Evolutionary conservation across 257 asterid genomes (phyloP).

Genomic region (Solanum pennellii): DNA sequence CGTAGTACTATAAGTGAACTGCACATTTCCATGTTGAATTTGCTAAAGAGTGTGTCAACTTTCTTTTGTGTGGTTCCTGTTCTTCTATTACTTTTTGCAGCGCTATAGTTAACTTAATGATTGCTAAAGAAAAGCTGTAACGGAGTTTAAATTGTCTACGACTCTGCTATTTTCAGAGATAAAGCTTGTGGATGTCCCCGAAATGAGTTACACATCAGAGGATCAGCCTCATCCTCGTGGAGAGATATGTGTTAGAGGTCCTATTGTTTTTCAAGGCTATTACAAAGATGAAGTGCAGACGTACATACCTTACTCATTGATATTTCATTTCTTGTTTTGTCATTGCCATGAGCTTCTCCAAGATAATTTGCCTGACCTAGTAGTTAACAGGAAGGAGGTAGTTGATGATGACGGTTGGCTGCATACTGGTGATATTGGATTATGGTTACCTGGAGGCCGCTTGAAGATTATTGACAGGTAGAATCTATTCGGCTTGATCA

Average conservation of each 20-base stretch:
- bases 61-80: not conserved
- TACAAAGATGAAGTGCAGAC: conserved; percentile 83
- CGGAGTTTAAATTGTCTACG: not conserved
- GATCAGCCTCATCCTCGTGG: conserved; percentile 98
- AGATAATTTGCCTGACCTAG: conserved; percentile 6
- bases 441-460: conserved; percentile 95
- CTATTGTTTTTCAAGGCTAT: conserved; percentile 74
- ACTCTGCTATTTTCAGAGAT: conserved; percentile 34
- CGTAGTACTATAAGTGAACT: not conserved
- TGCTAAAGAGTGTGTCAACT: not conserved
- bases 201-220: conserved; percentile 88
- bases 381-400: conserved; percentile 71
- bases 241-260: conserved; percentile 97
- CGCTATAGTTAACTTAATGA: not conserved
- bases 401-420: conserved; percentile 77
- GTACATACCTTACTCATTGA: conserved; percentile 23
- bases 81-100: not conserved
- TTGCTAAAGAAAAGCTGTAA: not conserved
- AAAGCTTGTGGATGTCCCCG: conserved; percentile 94
- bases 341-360: conserved; percentile 3
- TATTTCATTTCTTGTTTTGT: not conserved
- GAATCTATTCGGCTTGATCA: not conserved
- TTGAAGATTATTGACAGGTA: conserved; percentile 92
- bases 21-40: not conserved
- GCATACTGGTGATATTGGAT: conserved; percentile 96